These are phyloP conservation scores for Neurospora sp. DNA, from an alignment of 495 filamentous ascomycete species.

Conservation along the genomic window DNA sequence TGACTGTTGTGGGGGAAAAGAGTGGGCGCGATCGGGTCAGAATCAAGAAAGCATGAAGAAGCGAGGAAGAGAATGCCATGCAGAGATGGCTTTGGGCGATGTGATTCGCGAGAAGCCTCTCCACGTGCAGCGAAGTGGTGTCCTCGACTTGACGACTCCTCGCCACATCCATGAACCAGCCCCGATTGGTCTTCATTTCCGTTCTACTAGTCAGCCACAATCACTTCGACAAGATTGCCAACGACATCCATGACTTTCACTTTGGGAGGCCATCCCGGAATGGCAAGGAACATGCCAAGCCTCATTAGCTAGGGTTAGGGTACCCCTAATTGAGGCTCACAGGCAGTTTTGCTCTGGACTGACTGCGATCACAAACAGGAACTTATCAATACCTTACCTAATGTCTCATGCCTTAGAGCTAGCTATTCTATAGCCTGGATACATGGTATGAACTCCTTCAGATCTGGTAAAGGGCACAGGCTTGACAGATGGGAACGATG, in stretches of 20 bases:
- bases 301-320: background rate
- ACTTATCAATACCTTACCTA: background rate
- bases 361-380: background rate
- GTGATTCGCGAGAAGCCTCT: background rate
- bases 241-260: background rate
- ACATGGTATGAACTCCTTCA: background rate
- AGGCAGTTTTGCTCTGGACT: too few species aligned
- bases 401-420: too few species aligned
- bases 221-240: background rate
- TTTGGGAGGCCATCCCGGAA: background rate
- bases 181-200: background rate
- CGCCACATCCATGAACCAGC: background rate
- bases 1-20: background rate
- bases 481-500: too few species aligned
- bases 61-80: background rate
- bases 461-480: background rate
- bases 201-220: background rate
- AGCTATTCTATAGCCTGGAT: too few species aligned
- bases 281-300: background rate
- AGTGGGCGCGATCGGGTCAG: background rate
- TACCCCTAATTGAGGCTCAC: background rate
- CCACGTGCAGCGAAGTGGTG: background rate
- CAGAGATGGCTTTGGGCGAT: background rate
- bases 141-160: background rate
- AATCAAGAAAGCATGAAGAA: background rate